A percentile compares a stretch with the other conserved stretches of the same genome.
Conservation (phyloP, 2,329 filamentous ascomycete genomes). For the Beauveria sp. region DNA sequence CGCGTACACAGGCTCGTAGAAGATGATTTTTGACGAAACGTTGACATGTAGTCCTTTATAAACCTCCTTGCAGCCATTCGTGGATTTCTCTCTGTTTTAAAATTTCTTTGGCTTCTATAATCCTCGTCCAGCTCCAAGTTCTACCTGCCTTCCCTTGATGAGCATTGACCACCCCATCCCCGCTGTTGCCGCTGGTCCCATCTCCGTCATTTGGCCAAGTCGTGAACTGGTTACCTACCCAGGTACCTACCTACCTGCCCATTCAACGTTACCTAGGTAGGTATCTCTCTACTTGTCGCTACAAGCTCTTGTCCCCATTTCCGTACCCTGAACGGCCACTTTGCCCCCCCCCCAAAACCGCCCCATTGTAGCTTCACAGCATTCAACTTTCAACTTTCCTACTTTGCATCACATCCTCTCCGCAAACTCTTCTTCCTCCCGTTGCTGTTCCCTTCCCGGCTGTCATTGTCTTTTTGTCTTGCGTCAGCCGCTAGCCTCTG, state of each 20-base stretch:
- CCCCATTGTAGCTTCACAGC: constrained; percentile 7
- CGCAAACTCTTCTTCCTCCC: neutral
- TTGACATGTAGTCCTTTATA: neutral
- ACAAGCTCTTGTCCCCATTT: neutral
- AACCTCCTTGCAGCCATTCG: too few species aligned
- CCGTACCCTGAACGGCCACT: neutral
- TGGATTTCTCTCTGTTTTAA: neutral
- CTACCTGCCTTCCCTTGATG: neutral
- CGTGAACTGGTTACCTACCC: neutral
- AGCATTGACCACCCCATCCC: constrained; percentile 11
- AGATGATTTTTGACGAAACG: neutral
- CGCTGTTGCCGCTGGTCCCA: constrained; percentile 9
- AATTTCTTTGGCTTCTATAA: neutral
- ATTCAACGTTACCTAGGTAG: too few species aligned
- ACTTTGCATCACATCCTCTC: neutral
- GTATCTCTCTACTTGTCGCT: constrained; percentile 1
- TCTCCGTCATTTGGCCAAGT: constrained; percentile 10
- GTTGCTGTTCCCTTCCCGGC: neutral
- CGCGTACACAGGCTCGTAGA: neutral
- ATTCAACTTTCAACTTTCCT: neutral
- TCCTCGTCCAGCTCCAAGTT: neutral
- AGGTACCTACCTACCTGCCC: too few species aligned
- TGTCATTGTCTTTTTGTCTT: neutral
- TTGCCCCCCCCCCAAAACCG: constrained; percentile 3
- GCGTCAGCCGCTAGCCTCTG: neutral